A percentile compares a stretch with the other conserved stretches of the same genome.
phyloP scores from a whole-genome alignment of 2,329 filamentous ascomycete genomes.

The Didymella segeticola region DNA sequence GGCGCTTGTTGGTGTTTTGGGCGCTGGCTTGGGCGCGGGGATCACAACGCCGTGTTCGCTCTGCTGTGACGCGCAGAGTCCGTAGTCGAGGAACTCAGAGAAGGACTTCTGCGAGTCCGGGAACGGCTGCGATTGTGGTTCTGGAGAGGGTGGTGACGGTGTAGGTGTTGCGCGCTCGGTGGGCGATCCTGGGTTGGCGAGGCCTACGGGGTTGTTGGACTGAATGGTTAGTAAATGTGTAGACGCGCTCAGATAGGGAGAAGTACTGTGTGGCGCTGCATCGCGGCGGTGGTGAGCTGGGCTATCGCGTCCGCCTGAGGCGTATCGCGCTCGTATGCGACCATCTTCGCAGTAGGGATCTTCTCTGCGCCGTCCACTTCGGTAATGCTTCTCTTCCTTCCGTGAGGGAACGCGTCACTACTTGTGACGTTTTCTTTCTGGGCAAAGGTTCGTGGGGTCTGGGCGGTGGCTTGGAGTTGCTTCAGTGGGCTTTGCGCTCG shows the following conservation, averaged over 20 bases:
- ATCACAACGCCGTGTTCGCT: slow-evolving; percentile 26
- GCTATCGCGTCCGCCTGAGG: slow-evolving; percentile 18
- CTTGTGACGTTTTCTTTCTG: slow-evolving; percentile 41
- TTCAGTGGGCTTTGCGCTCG: slow-evolving; percentile 45
- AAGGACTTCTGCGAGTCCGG: slow-evolving; percentile 50
- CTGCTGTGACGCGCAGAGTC: slow-evolving; percentile 51
- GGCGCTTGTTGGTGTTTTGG: slow-evolving; percentile 17
- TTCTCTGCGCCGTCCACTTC: slow-evolving; percentile 45
- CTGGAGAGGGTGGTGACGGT: slow-evolving; percentile 19
- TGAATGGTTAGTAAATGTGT: slow-evolving; percentile 29
- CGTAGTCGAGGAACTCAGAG: slow-evolving; percentile 57
- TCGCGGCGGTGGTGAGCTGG: slow-evolving; percentile 32
- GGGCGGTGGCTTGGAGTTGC: slow-evolving; percentile 38
- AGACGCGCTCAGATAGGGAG: slow-evolving; percentile 13
- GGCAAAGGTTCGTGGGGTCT: slow-evolving; percentile 29
- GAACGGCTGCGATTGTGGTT: slow-evolving; percentile 28
- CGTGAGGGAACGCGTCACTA: slow-evolving; percentile 23
- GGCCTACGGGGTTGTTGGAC: slow-evolving; percentile 36
- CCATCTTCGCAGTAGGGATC: slow-evolving; percentile 34
- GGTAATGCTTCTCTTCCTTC: slow-evolving; percentile 46
- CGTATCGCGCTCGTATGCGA: slow-evolving; percentile 31
- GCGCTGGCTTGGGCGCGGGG: slow-evolving; percentile 6
- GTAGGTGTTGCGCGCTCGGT: slow-evolving; percentile 46
- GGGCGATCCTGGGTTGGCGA: slow-evolving; percentile 39
- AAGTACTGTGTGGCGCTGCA: slow-evolving; percentile 39